Evolutionary conservation across 2,329 filamentous ascomycete species (phyloP).

Genomic region (Chaetomiaceae sp.): DNA sequence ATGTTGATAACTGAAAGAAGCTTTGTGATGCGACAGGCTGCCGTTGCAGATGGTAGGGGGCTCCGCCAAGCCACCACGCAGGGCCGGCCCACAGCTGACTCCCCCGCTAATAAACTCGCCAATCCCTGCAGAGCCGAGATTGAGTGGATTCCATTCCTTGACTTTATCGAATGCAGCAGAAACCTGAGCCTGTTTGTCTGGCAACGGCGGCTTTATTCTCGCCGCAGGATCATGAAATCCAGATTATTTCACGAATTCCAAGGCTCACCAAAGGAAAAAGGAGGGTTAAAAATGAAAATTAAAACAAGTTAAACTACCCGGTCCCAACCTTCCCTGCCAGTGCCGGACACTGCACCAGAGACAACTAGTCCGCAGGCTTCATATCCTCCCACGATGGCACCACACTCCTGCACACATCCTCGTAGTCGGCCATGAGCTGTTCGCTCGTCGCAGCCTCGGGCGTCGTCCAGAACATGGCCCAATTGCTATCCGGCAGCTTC

Average conservation of each 20-base stretch:
- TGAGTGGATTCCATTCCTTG: too few relatives aligned
- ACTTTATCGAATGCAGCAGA: too few relatives aligned
- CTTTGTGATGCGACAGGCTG: constrained; percentile 11
- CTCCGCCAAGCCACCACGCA: constrained; percentile 14
- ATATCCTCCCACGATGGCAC: constrained; percentile 60
- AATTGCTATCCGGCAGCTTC: constrained; percentile 76
- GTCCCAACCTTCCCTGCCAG: not conserved
- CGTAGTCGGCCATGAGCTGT: constrained; percentile 61
- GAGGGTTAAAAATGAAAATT: too few relatives aligned
- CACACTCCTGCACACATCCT: constrained; percentile 64
- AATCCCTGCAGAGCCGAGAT: constrained; percentile 9
- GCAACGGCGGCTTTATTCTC: too few relatives aligned
- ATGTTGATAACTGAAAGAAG: constrained; percentile 11
- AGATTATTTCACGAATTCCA: too few relatives aligned
- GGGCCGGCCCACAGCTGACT: constrained; percentile 11
- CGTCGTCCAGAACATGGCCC: constrained; percentile 99
- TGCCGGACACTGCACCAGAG: not conserved
- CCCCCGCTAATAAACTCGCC: too few relatives aligned
- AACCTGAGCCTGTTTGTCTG: too few relatives aligned
- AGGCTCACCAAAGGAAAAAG: too few relatives aligned
- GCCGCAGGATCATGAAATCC: too few relatives aligned
- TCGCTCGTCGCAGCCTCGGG: constrained; percentile 54
- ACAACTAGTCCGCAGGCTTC: constrained; percentile 50
- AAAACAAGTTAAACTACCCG: too few relatives aligned
- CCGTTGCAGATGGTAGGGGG: constrained; percentile 17